These are phyloP conservation scores for Cyclostephanos invisitatus DNA, from an alignment of 108 stramenopile genomes.

Conservation along the genomic window DNA sequence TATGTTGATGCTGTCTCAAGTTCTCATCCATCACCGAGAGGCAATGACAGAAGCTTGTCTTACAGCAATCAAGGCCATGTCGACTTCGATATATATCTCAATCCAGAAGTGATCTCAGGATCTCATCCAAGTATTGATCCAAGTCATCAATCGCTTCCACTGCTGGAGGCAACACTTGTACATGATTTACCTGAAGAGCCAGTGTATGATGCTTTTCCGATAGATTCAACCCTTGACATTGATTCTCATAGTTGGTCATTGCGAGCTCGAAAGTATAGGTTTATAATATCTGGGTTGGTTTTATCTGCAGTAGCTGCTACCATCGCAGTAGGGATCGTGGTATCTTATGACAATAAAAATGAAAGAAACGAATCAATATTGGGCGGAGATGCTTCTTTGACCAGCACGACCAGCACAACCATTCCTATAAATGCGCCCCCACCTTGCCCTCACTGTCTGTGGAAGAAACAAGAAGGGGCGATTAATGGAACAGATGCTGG, in stretches of 20 bases:
- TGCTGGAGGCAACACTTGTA: background rate
- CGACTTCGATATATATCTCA: background rate
- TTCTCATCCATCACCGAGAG: too few relatives aligned
- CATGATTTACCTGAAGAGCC: background rate
- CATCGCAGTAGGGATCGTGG: background rate
- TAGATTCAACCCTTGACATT: background rate
- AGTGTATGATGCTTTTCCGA: background rate
- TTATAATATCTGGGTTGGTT: background rate
- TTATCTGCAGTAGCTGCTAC: background rate
- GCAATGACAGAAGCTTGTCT: too few relatives aligned
- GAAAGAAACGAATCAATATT: background rate
- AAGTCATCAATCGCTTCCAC: background rate
- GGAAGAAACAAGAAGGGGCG: conserved; percentile 5
- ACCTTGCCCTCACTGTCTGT: background rate
- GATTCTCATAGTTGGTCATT: background rate
- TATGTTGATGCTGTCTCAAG: background rate
- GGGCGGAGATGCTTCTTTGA: background rate
- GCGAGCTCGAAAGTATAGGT: background rate
- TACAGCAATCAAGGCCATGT: background rate
- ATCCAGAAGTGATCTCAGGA: background rate
- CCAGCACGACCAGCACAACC: background rate
- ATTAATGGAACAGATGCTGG: conserved; percentile 15
- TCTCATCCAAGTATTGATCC: background rate
- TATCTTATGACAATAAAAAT: background rate
- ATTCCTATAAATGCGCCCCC: too few relatives aligned